Evolutionary conservation across 2,329 filamentous ascomycete species (phyloP), one percentile per base, ranked within the genome.

Genomic region (Eutypa lata): DNA sequence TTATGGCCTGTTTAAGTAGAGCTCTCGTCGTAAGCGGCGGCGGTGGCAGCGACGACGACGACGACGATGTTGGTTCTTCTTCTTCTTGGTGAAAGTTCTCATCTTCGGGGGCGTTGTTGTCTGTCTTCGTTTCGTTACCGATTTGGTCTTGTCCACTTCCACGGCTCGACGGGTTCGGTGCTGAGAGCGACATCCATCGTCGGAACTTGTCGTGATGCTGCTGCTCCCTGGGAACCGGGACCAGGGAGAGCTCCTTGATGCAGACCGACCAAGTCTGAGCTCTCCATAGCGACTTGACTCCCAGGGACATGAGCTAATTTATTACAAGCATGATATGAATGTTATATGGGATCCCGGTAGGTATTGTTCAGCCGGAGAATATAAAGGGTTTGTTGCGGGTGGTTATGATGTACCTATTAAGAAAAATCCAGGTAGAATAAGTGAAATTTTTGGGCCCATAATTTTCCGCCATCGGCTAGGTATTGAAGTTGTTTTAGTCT

Each of bases 261-360:
- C 54, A 53, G 43, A 42, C 28, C 48, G 57, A 48, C 59, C 53
- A 57, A 56, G 55, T 47, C 54, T 52, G 63, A 57, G 64, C 65
- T 59, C 64, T 64, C 63, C 64, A 65, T 62, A 64, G 53, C 48
- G 54, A 61, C 48, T 55, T 59, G 59, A 67, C 50, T 56, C 61
- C 65, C 59, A 64, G 62, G 64, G 65, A 67, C 66, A 69, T 68
- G 57, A 58, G 65, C 61, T 69, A 65, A 58, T 53, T 54, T 16
- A 14, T 47, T 51, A 52, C n/a, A 50, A 52, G 53, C 65, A 68
- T 68, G 53, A 46, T 58, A 53, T 51, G 50, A 42, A 53, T 53
- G 46, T 52, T 19, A 18, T 43, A 44, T 10, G 49, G 19, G 46
- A 43, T 50, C 47, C 37, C 10, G 33, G 37, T 19, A 22, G 31